These are phyloP conservation scores for Tricholoma saponaceum DNA, from an alignment of 768 basidiomycete species.

Conservation along the genomic window DNA sequence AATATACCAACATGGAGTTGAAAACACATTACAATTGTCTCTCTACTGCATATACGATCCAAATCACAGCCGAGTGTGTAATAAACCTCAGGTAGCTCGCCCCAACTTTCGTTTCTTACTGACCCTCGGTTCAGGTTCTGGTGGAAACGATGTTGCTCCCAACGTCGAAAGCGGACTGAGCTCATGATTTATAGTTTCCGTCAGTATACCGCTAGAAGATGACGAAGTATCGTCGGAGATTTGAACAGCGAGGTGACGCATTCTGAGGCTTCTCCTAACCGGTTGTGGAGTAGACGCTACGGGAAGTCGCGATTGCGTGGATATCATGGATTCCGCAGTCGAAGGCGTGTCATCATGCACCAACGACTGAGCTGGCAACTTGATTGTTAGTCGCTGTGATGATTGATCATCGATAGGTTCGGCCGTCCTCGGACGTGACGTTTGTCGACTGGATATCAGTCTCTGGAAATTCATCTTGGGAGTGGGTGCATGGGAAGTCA, in stretches of 20 bases:
- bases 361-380: neutral
- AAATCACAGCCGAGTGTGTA: neutral
- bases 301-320: neutral
- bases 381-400: neutral
- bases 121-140: neutral
- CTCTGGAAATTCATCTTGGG: neutral
- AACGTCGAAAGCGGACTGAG: neutral
- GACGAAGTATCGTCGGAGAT: neutral
- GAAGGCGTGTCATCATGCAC: neutral
- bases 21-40: too few species aligned
- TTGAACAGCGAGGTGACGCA: neutral
- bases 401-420: neutral
- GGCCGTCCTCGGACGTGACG: neutral
- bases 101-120: neutral
- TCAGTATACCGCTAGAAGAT: neutral
- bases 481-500: neutral
- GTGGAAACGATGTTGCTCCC: neutral
- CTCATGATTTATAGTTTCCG: neutral
- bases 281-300: neutral
- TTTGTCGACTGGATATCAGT: neutral
- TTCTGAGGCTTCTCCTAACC: neutral
- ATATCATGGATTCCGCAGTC: neutral
- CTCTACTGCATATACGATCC: too few species aligned
- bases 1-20: neutral
- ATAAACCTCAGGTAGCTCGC: neutral